Evolutionary conservation across 1,284 basidiomycete genomes (phyloP).

Genomic region (Cryptococcus sp.): DNA sequence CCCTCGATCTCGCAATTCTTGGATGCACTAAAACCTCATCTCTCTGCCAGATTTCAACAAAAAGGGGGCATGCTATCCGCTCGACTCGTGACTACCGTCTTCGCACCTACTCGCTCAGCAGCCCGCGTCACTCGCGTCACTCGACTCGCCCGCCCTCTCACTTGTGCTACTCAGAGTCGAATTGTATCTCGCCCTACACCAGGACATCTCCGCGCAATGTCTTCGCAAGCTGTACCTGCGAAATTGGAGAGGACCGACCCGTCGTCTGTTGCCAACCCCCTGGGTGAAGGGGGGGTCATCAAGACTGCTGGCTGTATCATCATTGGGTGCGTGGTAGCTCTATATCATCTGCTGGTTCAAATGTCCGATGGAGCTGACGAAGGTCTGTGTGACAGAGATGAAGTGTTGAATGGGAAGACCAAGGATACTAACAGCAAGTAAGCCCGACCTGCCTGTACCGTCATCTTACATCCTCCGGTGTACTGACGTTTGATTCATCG

Average conservation of each 20-base stretch:
- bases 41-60: too few relatives aligned
- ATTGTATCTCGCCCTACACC: too few relatives aligned
- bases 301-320: constrained; percentile 55
- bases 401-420: constrained; percentile 59
- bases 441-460: constrained; percentile 10
- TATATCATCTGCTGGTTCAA: background rate
- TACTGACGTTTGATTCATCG: background rate
- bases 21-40: too few relatives aligned
- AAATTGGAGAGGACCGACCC: constrained; percentile 38
- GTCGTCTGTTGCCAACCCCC: constrained; percentile 56
- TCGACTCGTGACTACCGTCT: too few relatives aligned
- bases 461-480: too few relatives aligned
- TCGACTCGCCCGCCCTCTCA: too few relatives aligned
- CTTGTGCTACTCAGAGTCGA: too few relatives aligned
- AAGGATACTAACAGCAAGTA: constrained; percentile 72
- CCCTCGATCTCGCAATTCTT: too few relatives aligned
- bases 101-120: too few relatives aligned
- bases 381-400: constrained; percentile 40
- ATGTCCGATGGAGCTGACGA: background rate
- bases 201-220: background rate
- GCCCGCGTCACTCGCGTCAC: too few relatives aligned
- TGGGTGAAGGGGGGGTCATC: constrained; percentile 70
- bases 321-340: constrained; percentile 35
- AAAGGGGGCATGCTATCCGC: too few relatives aligned
- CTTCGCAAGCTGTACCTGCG: background rate